Conservation (phyloP, 2,329 filamentous ascomycete species). For the Calonectria multiphialidica region DNA sequence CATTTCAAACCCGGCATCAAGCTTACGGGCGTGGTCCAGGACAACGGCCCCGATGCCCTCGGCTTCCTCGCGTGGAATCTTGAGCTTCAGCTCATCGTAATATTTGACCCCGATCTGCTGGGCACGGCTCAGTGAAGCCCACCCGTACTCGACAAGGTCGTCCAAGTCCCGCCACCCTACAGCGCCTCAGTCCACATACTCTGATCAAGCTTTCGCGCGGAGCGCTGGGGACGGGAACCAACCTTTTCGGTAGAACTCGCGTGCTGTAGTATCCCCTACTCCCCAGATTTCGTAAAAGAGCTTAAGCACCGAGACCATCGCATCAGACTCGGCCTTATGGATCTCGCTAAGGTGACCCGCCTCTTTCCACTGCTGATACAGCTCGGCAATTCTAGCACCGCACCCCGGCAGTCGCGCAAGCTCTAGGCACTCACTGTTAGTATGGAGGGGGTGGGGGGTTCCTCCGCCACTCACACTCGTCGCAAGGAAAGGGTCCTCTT, state of each 20-base stretch:
- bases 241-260: constrained; percentile 81
- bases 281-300: constrained; percentile 91
- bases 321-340: constrained; percentile 72
- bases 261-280: constrained; percentile 85
- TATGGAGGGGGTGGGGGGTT: not conserved
- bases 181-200: constrained; percentile 14
- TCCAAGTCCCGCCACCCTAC: constrained; percentile 84
- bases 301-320: constrained; percentile 72
- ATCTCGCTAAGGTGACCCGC: constrained; percentile 74
- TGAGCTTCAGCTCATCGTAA: constrained; percentile 84
- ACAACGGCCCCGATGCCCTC: constrained; percentile 75
- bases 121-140: constrained; percentile 78
- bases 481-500: constrained; percentile 26
- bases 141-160: constrained; percentile 86
- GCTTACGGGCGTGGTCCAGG: constrained; percentile 72
- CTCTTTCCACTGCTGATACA: constrained; percentile 81
- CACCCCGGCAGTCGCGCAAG: constrained; percentile 79
- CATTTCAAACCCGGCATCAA: constrained; percentile 68
- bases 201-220: too few species aligned
- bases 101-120: constrained; percentile 96
- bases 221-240: constrained; percentile 5
- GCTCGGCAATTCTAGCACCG: constrained; percentile 79
- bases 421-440: constrained; percentile 49
- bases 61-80: constrained; percentile 80
- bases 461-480: constrained; percentile 31